Percentiles rank a stretch among this genome's conserved stretches.
Evolutionary conservation across 23 red algal genomes (phyloP).

Genomic region (Chondrus crispus): DNA sequence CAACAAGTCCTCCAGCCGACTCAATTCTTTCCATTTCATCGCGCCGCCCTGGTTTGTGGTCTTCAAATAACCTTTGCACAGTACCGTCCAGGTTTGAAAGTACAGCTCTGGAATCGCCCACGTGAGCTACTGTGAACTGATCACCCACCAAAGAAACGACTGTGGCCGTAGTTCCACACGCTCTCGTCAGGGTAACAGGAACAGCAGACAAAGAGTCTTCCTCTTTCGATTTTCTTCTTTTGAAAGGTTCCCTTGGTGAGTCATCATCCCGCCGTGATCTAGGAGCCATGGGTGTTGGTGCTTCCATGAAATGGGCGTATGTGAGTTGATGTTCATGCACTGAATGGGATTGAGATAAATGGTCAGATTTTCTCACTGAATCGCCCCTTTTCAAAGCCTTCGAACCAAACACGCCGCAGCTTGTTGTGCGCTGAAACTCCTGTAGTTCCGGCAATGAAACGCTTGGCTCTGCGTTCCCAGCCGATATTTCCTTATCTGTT

Average conservation of each 20-base stretch:
- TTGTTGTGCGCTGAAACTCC: not conserved
- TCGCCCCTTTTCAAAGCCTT: not conserved
- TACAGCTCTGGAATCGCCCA: slow-evolving; percentile 54
- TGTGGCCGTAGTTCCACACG: slow-evolving; percentile 59
- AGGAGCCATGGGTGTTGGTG: too few relatives aligned
- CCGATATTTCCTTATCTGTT: not conserved
- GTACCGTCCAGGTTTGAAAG: slow-evolving; percentile 7
- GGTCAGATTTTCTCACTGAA: not conserved
- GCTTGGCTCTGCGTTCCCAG: not conserved
- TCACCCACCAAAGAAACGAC: slow-evolving; percentile 27
- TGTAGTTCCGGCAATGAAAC: not conserved
- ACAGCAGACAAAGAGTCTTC: not conserved
- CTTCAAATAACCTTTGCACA: slow-evolving; percentile 52
- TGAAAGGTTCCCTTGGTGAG: too few relatives aligned
- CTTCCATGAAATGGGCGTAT: too few relatives aligned
- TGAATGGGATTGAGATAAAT: not conserved
- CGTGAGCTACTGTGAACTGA: slow-evolving; percentile 34
- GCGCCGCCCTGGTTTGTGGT: slow-evolving; percentile 67
- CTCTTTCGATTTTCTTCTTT: not conserved
- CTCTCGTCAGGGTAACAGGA: not conserved
- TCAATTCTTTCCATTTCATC: slow-evolving; percentile 65
- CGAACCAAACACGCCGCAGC: not conserved
- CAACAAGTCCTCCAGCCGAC: slow-evolving; percentile 67
- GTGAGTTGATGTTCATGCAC: too few relatives aligned
- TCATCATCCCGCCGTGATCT: too few relatives aligned